Evolutionary conservation across 2,329 filamentous ascomycete genomes (phyloP).

Genomic region (Aotearoamyces nothofagi): DNA sequence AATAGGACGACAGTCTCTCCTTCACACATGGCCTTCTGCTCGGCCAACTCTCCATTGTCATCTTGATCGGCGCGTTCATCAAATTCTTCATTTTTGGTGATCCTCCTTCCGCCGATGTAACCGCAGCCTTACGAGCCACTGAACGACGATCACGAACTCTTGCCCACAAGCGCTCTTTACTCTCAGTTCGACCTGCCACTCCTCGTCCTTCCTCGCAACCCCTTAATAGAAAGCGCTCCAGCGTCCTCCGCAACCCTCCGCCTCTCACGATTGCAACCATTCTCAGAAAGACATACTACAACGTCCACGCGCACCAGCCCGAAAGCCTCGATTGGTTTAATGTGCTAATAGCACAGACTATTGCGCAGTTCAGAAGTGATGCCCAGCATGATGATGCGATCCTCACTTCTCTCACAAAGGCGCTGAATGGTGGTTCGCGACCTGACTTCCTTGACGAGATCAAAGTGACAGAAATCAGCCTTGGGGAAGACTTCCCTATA

Average conservation of each 20-base stretch:
- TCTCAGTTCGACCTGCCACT: constrained; percentile 35
- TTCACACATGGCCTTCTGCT: constrained; percentile 91
- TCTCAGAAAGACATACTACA: constrained; percentile 94
- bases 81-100: constrained; percentile 99
- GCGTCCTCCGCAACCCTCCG: constrained; percentile 56
- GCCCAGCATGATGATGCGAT: constrained; percentile 87
- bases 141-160: constrained; percentile 60
- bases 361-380: constrained; percentile 86
- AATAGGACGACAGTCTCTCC: constrained; percentile 68
- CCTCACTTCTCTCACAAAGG: constrained; percentile 66
- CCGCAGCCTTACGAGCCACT: constrained; percentile 59
- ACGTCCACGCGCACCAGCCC: constrained; percentile 86
- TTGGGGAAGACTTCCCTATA: constrained; percentile 96
- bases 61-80: constrained; percentile 88
- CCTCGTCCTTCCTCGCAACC: constrained; percentile 18
- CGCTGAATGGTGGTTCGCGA: constrained; percentile 73
- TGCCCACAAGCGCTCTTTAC: constrained; percentile 60
- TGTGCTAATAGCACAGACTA: constrained; percentile 88
- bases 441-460: constrained; percentile 92
- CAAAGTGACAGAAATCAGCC: constrained; percentile 77
- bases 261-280: constrained; percentile 85
- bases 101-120: constrained; percentile 68
- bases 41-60: constrained; percentile 81
- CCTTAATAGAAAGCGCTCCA: constrained; percentile 49
- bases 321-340: constrained; percentile 99